Base-by-base conservation (phyloP, 1,139 yeast genomes). In the Blastobotrys apis region DNA sequence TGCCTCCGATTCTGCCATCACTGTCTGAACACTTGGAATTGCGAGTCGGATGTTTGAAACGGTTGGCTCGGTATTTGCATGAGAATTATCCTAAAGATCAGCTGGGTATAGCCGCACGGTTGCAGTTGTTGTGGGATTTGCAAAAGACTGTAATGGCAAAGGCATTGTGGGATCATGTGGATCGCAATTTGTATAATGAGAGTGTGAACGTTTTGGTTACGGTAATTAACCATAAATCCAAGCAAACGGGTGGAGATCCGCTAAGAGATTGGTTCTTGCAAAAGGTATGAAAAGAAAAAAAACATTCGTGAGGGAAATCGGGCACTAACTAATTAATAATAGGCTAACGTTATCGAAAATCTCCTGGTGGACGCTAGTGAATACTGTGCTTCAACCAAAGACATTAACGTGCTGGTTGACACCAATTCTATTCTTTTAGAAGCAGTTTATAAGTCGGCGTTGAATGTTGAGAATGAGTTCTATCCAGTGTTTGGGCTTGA, bases 131-230 rank as follows among this genome's bases (percentile, higher is more conserved):
- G 23, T 69, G 73, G 48, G 65, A 69, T 23, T 65, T 79, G 38
- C 94, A 85, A 56, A 77, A 80, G 54, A 61, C 79, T 33, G 72
- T 73, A 25, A 76, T 83, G 4, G 77, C 83, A 0, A 61, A 66
- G 39, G 69, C 67, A 19, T 60, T 84, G 10, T 80, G 83, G 78
- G 55, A 56, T 1, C 52, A 56, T 33, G 49, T 53, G n/a, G 60
- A 57, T 38, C 36, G 44, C 15, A 37, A 42, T 15, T 39, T 54
- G 21, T 43, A 43, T 15, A 37, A 41, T 5, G 43, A 40, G n/a
- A 10, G 20, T 10, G 13, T 20, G 15, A 52, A 49, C 20, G 50
- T 51, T 4, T 31, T 53, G 15, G 44, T 45, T 5, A 37, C 48
- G 1, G 51, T 48, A 9, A 43, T 52, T 19, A 43, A 41, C 26